These are phyloP conservation scores for Ophiostoma piceae DNA, from an alignment of 2,329 filamentous ascomycete genomes.

Conservation along the genomic window DNA sequence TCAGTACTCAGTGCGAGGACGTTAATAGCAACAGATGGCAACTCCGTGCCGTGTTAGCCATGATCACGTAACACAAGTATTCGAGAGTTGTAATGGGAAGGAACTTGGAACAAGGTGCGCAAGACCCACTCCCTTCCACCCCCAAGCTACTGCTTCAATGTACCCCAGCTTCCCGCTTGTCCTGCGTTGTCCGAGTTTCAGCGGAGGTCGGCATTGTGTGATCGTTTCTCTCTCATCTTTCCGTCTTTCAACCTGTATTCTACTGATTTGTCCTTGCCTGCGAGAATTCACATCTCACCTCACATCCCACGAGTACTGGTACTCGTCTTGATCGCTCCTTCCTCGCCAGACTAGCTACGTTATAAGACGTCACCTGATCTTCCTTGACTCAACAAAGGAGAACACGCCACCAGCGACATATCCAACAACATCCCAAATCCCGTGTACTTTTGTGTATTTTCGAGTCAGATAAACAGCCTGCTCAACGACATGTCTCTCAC, in stretches of 20 bases:
- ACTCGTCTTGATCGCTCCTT: neutral
- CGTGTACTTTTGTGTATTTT: neutral
- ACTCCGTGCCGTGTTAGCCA: conserved; percentile 2
- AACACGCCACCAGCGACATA: neutral
- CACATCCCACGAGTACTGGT: neutral
- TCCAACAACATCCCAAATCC: neutral
- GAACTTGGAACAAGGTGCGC: neutral
- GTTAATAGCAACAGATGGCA: neutral
- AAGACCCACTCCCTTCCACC: neutral
- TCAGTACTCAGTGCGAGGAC: neutral
- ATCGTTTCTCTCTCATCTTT: neutral
- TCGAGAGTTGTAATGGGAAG: neutral
- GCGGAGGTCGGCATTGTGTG: neutral
- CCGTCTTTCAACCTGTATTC: neutral
- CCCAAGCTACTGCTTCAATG: neutral
- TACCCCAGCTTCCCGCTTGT: neutral
- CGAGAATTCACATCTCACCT: neutral
- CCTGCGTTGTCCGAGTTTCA: neutral
- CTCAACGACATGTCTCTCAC: conserved; percentile 37
- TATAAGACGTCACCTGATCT: conserved; percentile 7
- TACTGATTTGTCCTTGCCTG: neutral
- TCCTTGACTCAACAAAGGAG: neutral
- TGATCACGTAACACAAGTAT: neutral
- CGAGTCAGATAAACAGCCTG: neutral
- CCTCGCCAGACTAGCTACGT: neutral